Conservation (phyloP, 345 rosid genomes). For the Rhizophora apiculata region DNA sequence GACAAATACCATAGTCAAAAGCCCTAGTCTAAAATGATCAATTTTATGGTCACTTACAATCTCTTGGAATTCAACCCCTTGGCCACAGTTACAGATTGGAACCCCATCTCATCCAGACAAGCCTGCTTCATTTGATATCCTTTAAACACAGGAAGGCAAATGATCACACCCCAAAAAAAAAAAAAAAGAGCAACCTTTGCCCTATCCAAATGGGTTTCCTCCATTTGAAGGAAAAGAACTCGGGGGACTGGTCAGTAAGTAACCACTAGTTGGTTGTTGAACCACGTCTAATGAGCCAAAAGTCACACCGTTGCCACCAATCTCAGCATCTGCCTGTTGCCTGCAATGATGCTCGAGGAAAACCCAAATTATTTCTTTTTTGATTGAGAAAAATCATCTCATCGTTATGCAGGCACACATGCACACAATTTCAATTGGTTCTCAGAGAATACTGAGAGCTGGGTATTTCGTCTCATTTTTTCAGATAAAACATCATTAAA, state of each 20-base stretch:
- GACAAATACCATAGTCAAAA: neutral
- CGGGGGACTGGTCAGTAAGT: conserved; percentile 27
- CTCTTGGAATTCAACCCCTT: neutral
- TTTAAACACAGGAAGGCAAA: neutral
- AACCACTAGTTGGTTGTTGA: conserved; percentile 34
- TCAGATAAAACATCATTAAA: too few species aligned
- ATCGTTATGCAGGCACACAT: neutral
- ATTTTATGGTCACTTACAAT: neutral
- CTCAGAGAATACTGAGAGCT: too few species aligned
- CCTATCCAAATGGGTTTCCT: conserved; percentile 62
- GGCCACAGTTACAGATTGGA: neutral
- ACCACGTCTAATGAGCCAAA: conserved; percentile 21
- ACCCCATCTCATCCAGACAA: neutral
- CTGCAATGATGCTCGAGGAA: conserved; percentile 26
- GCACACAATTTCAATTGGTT: too few species aligned
- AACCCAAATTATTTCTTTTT: neutral
- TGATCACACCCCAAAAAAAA: neutral
- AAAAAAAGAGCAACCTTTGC: neutral
- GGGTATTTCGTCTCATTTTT: too few species aligned
- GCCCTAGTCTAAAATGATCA: neutral
- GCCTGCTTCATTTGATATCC: neutral
- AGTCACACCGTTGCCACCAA: conserved; percentile 20
- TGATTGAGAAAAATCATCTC: neutral
- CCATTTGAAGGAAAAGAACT: conserved; percentile 33
- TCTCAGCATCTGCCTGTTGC: conserved; percentile 32